These are phyloP conservation scores for Neurospora intermedia DNA, from an alignment of 495 filamentous ascomycete species.

Conservation along the genomic window DNA sequence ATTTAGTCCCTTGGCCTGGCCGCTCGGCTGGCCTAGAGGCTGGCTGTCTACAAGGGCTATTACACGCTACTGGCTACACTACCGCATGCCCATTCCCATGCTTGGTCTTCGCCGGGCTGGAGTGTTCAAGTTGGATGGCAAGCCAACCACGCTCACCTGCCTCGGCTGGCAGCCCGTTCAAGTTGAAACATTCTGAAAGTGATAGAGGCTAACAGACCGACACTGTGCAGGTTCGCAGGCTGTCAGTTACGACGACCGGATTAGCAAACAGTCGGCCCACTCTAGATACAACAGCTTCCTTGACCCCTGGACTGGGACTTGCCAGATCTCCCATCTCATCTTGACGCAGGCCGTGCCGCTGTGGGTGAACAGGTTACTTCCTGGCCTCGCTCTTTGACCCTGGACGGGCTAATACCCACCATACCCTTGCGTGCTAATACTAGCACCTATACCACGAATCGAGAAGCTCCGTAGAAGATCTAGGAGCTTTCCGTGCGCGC, in stretches of 20 bases:
- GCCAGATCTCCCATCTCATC: conserved; percentile 18
- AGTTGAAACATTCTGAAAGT: not conserved
- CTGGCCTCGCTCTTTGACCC: conserved; percentile 1
- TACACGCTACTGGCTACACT: not conserved
- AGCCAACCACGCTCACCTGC: not conserved
- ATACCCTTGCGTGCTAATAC: conserved; percentile 19
- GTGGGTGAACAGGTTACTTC: conserved; percentile 14
- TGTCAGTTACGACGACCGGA: not conserved
- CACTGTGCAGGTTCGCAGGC: not conserved
- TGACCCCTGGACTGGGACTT: conserved; percentile 1
- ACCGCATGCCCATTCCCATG: not conserved
- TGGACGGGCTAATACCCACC: conserved; percentile 12
- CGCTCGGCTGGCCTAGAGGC: not conserved
- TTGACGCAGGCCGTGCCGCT: conserved; percentile 13
- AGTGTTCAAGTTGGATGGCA: not conserved
- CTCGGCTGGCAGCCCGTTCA: not conserved
- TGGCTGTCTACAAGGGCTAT: not conserved
- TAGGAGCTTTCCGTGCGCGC: conserved; percentile 9
- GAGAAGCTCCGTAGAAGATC: conserved; percentile 22
- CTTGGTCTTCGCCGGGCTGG: not conserved
- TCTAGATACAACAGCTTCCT: conserved; percentile 6
- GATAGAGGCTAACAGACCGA: not conserved
- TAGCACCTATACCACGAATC: conserved; percentile 20
- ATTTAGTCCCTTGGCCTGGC: not conserved
- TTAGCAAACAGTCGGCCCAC: conserved; percentile 8